Evolutionary conservation across 2,329 filamentous ascomycete species (phyloP).

Genomic region (Nemania diffusa): DNA sequence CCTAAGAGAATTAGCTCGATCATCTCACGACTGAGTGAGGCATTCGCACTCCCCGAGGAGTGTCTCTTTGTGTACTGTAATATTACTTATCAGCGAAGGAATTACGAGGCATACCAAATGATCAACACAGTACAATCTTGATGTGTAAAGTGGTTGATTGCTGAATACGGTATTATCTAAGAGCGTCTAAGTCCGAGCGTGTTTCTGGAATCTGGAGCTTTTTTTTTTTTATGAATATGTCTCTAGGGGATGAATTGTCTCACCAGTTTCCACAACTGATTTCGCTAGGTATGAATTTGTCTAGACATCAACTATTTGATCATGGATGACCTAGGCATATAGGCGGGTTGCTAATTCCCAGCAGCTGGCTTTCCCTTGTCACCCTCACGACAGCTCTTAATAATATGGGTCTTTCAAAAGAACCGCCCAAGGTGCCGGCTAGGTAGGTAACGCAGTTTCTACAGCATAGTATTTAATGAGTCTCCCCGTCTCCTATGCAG

Average conservation of each 20-base stretch:
- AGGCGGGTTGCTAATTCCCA: constrained; percentile 4
- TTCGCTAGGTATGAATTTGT: constrained; percentile 20
- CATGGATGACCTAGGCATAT: constrained; percentile 4
- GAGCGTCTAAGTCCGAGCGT: constrained; percentile 11
- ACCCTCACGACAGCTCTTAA: constrained; percentile 19
- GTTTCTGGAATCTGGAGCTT: constrained; percentile 3
- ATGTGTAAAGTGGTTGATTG: background rate
- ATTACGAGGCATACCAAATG: constrained; percentile 7
- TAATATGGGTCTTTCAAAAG: background rate
- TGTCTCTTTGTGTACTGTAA: background rate
- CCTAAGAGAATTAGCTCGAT: background rate
- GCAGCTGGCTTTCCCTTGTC: constrained; percentile 10
- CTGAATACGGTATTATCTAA: background rate
- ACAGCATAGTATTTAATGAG: background rate
- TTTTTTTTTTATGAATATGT: constrained; percentile 23
- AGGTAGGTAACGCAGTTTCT: too few species aligned
- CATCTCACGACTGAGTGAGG: background rate
- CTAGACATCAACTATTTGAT: background rate
- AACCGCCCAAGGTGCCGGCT: background rate
- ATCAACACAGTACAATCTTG: constrained; percentile 23
- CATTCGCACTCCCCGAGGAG: background rate
- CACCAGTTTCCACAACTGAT: constrained; percentile 28
- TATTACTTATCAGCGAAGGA: constrained; percentile 1
- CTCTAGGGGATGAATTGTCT: constrained; percentile 33
- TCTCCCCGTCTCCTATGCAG: background rate